Evolutionary conservation across 2,329 filamentous ascomycete genomes (phyloP).

Genomic region (Aureobasidium sp.): DNA sequence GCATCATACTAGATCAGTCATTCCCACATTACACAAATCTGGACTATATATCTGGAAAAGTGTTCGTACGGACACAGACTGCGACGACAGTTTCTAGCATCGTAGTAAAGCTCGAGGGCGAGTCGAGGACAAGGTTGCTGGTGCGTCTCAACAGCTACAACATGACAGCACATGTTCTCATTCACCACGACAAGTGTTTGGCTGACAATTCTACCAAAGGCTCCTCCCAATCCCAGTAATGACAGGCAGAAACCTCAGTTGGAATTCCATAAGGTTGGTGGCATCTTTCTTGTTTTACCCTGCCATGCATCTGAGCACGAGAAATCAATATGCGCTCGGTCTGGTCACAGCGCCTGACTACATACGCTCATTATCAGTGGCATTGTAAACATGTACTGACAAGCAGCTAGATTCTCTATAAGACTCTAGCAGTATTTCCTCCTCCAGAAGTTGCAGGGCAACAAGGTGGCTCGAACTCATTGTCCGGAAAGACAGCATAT

Average conservation of each 20-base stretch:
- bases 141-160: neutral
- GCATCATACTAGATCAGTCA: constrained; percentile 25
- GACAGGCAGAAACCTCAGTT: constrained; percentile 38
- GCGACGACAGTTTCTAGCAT: constrained; percentile 45
- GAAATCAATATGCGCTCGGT: no score
- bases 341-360: neutral
- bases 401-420: constrained; percentile 57
- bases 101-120: constrained; percentile 75
- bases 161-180: neutral
- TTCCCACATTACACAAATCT: constrained; percentile 54
- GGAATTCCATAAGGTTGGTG: constrained; percentile 42
- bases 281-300: neutral
- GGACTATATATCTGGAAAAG: constrained; percentile 57
- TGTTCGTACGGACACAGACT: constrained; percentile 35
- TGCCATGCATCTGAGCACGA: neutral
- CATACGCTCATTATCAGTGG: neutral
- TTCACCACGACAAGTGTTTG: neutral
- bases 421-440: constrained; percentile 64
- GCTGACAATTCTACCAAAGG: neutral
- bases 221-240: constrained; percentile 34
- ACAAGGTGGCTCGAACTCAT: neutral
- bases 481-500: constrained; percentile 34
- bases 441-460: constrained; percentile 29
- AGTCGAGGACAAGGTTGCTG: constrained; percentile 48
- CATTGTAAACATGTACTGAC: neutral